Evolutionary conservation across 106 monocot species (phyloP).

Genomic region (Allium cepa): DNA sequence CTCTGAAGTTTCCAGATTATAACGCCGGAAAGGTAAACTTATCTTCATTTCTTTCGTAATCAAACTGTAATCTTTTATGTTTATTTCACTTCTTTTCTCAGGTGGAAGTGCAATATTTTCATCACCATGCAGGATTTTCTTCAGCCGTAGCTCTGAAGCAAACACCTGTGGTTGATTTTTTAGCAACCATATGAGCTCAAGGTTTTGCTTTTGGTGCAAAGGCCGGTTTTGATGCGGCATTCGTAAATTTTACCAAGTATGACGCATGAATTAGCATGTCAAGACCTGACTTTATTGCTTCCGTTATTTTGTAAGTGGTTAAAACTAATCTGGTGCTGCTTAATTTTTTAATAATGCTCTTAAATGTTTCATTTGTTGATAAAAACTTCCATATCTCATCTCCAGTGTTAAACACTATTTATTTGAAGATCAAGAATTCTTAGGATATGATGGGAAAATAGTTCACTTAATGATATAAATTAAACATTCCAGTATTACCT

Average conservation of each 20-base stretch:
- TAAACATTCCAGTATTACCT: too few relatives aligned
- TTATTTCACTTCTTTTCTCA: slow-evolving; percentile 12
- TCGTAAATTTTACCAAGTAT: slow-evolving; percentile 73
- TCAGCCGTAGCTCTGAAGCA: slow-evolving; percentile 58
- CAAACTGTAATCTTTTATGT: not conserved
- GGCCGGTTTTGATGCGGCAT: slow-evolving; percentile 70
- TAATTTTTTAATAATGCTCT: not conserved
- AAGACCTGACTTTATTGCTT: slow-evolving; percentile 61
- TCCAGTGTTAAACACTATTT: not conserved
- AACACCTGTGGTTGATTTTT: slow-evolving; percentile 64
- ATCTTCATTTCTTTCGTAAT: not conserved
- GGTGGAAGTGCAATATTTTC: slow-evolving; percentile 93
- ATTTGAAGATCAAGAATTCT: not conserved
- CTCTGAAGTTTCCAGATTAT: slow-evolving; percentile 69
- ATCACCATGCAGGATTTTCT: slow-evolving; percentile 76
- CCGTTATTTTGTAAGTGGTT: slow-evolving; percentile 63
- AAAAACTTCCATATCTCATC: too few relatives aligned
- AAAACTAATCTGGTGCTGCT: not conserved
- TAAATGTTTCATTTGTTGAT: too few relatives aligned
- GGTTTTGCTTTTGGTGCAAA: slow-evolving; percentile 80
- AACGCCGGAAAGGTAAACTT: slow-evolving; percentile 78
- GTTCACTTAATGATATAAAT: too few relatives aligned
- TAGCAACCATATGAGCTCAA: slow-evolving; percentile 66
- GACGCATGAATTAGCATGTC: slow-evolving; percentile 57
- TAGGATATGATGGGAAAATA: not conserved